Conservation (phyloP, 2,329 filamentous ascomycete genomes). For the Cyphellophora europaea region DNA sequence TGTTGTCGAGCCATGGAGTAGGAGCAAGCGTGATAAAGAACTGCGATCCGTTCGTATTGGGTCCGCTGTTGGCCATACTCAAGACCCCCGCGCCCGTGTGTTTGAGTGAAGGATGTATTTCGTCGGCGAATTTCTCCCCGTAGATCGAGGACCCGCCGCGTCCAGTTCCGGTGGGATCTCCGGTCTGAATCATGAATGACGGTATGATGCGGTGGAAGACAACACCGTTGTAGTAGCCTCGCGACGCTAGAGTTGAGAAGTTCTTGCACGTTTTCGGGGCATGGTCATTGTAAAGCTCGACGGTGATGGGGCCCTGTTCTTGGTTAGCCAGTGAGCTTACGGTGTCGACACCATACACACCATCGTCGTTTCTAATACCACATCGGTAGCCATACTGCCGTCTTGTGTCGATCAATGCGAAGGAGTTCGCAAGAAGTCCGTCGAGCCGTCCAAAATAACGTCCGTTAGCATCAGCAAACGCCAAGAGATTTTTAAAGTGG, state of each 20-base stretch:
- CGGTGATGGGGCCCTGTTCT: conserved; percentile 63
- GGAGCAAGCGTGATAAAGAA: conserved; percentile 95
- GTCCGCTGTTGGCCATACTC: conserved; percentile 92
- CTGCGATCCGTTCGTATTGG: conserved; percentile 87
- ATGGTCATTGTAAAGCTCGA: conserved; percentile 86
- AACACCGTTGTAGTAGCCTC: conserved; percentile 80
- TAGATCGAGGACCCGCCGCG: conserved; percentile 83
- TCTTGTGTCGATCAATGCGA: neutral
- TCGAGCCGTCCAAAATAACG: too few species aligned
- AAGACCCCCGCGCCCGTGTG: conserved; percentile 91
- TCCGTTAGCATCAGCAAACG: too few species aligned
- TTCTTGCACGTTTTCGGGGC: conserved; percentile 83
- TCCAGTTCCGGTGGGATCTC: conserved; percentile 89
- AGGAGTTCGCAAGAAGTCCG: too few species aligned
- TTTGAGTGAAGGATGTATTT: conserved; percentile 68
- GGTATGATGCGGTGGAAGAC: conserved; percentile 92
- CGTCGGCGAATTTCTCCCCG: conserved; percentile 88
- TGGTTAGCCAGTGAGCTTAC: conserved; percentile 2
- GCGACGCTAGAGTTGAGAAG: conserved; percentile 67
- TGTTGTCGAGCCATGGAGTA: conserved; percentile 92
- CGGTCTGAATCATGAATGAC: conserved; percentile 92
- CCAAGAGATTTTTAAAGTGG: too few species aligned
- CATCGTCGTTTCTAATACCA: conserved; percentile 79
- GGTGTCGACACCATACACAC: conserved; percentile 35
- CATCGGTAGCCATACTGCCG: conserved; percentile 62